phyloP scores from a whole-genome alignment of 2,329 filamentous ascomycete genomes.

The Xylaria sp. region DNA sequence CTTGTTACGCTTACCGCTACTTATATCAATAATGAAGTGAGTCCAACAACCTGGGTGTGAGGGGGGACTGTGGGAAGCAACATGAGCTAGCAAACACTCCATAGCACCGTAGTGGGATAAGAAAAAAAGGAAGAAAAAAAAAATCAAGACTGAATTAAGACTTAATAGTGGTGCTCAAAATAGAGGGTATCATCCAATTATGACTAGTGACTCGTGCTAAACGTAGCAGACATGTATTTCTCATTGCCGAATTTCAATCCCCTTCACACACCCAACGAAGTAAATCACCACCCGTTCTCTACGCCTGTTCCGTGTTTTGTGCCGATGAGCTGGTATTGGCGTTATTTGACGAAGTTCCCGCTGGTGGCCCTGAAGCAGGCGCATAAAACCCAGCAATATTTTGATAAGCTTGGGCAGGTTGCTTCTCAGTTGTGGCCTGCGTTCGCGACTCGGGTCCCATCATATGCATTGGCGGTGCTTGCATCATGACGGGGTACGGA shows the following conservation, averaged over 20 bases:
- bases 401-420: conserved; percentile 52
- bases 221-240: conserved; percentile 20
- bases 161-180: background rate
- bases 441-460: conserved; percentile 12
- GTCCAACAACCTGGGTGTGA: background rate
- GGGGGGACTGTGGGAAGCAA: background rate
- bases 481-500: conserved; percentile 40
- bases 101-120: conserved; percentile 34
- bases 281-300: background rate
- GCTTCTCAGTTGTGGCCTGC: conserved; percentile 13
- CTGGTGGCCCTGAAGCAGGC: conserved; percentile 27
- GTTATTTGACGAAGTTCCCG: background rate
- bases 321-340: background rate
- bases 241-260: conserved; percentile 9
- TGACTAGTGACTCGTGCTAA: conserved; percentile 28
- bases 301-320: background rate
- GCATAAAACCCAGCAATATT: conserved; percentile 44
- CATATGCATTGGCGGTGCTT: conserved; percentile 33
- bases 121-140: conserved; percentile 36
- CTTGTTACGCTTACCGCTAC: background rate
- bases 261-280: background rate
- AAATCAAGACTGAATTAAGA: conserved; percentile 39
- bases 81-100: background rate
- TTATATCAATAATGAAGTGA: background rate
- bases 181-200: conserved; percentile 33